Evolutionary conservation across 305 asterid species (phyloP), one percentile per base, ranked within the genome.

Genomic region (Petunia hybrid): DNA sequence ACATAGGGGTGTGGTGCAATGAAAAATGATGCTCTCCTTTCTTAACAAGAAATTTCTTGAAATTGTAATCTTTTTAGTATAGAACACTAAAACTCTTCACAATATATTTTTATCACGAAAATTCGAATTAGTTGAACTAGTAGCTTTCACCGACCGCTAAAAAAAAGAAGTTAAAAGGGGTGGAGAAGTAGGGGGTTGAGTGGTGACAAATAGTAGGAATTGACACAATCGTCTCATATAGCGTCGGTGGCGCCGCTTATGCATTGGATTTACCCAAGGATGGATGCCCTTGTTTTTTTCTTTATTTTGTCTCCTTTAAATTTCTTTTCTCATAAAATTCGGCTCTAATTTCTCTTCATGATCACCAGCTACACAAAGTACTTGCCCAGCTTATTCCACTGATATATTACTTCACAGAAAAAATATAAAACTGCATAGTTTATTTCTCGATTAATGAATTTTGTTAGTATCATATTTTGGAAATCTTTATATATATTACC

Each of bases 171-270:
- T 22, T 22, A 22, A 22, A 22, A 22, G 31, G 31, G 31, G 31
- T 22, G 31, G 1, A 22, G 31, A 22, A 22, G 31, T 22, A 22
- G 31, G 31, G 31, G 31, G 0, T 22, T 6, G 65, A 7, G 42
- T 35, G 69, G 42, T 10, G 65, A 51, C 36, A 60, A 77, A 45
- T 48, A 79, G 53, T 9, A 63, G 80, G 61, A 82, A 75, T 81
- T 8, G 85, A 80, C 66, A 43, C 43, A 41, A 41, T 42, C 80
- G 87, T 71, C 82, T 53, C 77, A 81, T 81, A 40, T 61, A 69
- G 61, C 81, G 88, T 83, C 83, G 83, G 80, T 84, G 83, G 85
- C 82, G 85, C 79, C 86, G 85, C 87, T 85, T 83, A 13, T 6
- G 56, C 80, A 45, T 85, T 83, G 86, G 80, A 86, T 83, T 86